Evolutionary conservation across 352 stramenopile genomes (phyloP).

Genomic region (Phytopythium aichiense): DNA sequence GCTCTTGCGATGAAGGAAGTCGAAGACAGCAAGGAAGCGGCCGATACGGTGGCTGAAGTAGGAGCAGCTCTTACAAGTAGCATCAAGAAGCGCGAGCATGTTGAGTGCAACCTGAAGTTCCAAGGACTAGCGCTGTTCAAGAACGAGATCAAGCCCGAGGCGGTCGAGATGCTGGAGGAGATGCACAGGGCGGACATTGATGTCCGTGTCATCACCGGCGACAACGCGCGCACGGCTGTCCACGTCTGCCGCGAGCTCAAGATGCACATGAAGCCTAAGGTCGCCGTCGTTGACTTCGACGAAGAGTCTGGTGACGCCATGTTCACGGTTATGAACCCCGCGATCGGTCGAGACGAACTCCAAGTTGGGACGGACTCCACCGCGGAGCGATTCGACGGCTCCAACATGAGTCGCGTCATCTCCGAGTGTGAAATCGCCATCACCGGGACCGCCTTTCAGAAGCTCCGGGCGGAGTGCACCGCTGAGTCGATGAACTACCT

Average conservation of each 20-base stretch:
- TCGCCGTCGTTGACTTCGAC: slow-evolving; percentile 40
- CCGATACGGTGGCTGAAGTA: not conserved
- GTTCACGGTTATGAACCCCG: slow-evolving; percentile 20
- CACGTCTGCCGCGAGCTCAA: slow-evolving; percentile 37
- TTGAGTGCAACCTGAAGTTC: slow-evolving; percentile 51
- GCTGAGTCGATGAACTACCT: slow-evolving; percentile 35
- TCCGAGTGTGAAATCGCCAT: slow-evolving; percentile 36
- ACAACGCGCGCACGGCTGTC: slow-evolving; percentile 45
- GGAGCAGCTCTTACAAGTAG: not conserved
- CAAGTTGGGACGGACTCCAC: not conserved
- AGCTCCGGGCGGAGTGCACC: slow-evolving; percentile 20
- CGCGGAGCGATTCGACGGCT: slow-evolving; percentile 17
- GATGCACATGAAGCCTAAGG: slow-evolving; percentile 33
- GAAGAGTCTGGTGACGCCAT: slow-evolving; percentile 10
- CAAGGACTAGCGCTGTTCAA: slow-evolving; percentile 69
- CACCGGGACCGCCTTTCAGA: slow-evolving; percentile 43
- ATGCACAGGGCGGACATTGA: slow-evolving; percentile 58
- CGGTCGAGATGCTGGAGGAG: slow-evolving; percentile 45
- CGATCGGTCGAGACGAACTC: not conserved
- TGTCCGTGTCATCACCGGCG: slow-evolving; percentile 69
- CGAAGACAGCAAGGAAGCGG: not conserved
- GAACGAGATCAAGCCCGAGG: slow-evolving; percentile 65
- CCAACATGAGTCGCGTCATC: slow-evolving; percentile 21
- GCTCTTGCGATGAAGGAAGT: slow-evolving; percentile 34
- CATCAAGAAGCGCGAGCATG: slow-evolving; percentile 14